Base-by-base conservation (phyloP, 108 stramenopile genomes). In the Fistulifera solaris region DNA sequence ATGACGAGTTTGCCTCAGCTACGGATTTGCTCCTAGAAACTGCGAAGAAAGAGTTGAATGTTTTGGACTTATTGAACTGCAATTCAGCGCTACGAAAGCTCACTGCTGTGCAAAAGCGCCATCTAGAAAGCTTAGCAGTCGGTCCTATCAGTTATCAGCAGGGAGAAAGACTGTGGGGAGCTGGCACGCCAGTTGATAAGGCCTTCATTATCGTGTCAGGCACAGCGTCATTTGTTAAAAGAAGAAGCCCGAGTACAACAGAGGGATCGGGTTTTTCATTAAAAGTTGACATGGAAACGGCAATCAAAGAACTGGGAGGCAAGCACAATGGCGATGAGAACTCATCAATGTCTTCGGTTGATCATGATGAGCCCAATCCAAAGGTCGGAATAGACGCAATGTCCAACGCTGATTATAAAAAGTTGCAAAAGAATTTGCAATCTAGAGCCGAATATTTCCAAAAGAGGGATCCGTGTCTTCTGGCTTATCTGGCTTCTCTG, bases 11-110 rank as follows among this genome's bases (percentile, higher is more conserved):
- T 7, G 42, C 25, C 8, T 52, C 57, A 17, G 44, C 68, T 15
- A 71, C 63, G n/a, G 64, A 75, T 15, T 35, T 50, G 46, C 59
- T 73, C 1, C 57, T 72, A 5, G 28, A 25, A 7, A 68, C 79
- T 23, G 76, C 81, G 5, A 44, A 78, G 54, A 54, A 71, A 56
- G 80, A 68, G 48, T 50, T 87, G 45, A 84, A 76, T 44, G 66
- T 87, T 22, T 55, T 83, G 40, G 85, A 87, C 28, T 57, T 93
- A 3, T 50, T 93, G 31, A 81, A 89, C 43, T 54, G 65, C 46
- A 93, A 93, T 52, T 83, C 87, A n/a, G 80, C 71, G 15, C 54
- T 93, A 27, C 70, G 87, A 23, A 87, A 87, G 48, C 70, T 93
- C 1, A 78, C 68, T 26, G 85, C 91, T 27, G 80, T 89, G 38